Base-by-base conservation (phyloP, 2,329 filamentous ascomycete species). In the Davidsoniella eucalypti region DNA sequence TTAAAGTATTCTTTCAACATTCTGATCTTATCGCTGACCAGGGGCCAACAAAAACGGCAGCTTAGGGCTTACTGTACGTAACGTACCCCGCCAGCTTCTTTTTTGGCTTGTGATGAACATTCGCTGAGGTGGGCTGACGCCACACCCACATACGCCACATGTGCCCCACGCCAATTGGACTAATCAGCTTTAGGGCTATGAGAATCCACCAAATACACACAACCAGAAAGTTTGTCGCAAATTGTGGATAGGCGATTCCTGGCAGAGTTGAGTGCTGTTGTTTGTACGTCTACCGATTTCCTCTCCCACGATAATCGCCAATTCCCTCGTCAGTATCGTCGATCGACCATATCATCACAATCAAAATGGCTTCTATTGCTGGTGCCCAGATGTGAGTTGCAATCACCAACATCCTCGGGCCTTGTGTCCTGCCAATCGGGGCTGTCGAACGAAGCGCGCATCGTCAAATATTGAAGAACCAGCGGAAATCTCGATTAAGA, bases 321-420 rank as follows among this genome's bases (percentile, higher is more conserved):
- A 53, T 48, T 53, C 48, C 50, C 52, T 53, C 52, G 48, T 53
- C 52, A 53, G 48, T 51, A 44, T 48, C 39, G 51, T 53, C 52
- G 52, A 53, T 51, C 41, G 47, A 50, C 42, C 29, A 48, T 48
- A 51, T 54, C 46, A 51, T 54, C 52, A 54, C 49, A 51, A 49
- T 49, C 52, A 54, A 54, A 54, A 54, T 54, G 52, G 52, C 52
- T 54, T 51, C 52, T 51, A 48, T 51, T 41, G 21, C 49, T 54
- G 49, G 49, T 54, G 49, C 46, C 52, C 52, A 54, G 52, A 54
- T 54, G 52, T 54, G 49, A 51, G 52, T 54, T 51, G 33, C 18
- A 29, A 33, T 50, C 9, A 41, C 47, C 26, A 44, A 43, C 39
- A 36, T 18, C 52, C 26, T 44, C 10, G 42, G 36, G 40, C 39